Percentiles rank a stretch among this genome's conserved stretches.
phyloP scores from a whole-genome alignment of 1,284 basidiomycete genomes.

The Farysia itapuensis region DNA sequence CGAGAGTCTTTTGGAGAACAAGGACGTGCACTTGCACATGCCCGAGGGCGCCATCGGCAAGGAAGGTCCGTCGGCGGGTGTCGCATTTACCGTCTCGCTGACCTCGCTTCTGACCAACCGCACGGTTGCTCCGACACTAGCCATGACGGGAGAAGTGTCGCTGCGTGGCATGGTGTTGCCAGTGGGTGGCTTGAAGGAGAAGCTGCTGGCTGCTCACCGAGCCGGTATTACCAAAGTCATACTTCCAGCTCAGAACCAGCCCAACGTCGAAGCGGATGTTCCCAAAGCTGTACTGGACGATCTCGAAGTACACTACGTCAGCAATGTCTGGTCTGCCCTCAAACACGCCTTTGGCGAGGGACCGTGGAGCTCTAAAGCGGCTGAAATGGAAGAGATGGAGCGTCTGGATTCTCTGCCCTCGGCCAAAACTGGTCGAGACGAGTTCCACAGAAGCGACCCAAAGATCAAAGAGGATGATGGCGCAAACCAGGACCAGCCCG shows the following conservation, averaged over 20 bases:
- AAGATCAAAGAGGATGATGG: conserved; percentile 33
- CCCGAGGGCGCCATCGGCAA: conserved; percentile 84
- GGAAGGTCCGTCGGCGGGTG: conserved; percentile 94
- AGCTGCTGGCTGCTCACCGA: conserved; percentile 57
- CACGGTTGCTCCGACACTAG: conserved; percentile 48
- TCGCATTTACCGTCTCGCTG: conserved; percentile 85
- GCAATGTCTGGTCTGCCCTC: conserved; percentile 56
- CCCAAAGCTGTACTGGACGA: conserved; percentile 54
- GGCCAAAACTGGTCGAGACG: conserved; percentile 1
- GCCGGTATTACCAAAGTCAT: conserved; percentile 54
- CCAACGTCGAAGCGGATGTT: conserved; percentile 58
- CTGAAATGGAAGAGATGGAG: conserved; percentile 45
- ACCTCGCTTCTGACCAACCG: conserved; percentile 73
- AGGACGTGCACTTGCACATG: conserved; percentile 63
- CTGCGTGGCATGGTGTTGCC: conserved; percentile 58
- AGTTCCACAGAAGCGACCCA: too few species aligned
- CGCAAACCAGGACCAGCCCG: conserved; percentile 41
- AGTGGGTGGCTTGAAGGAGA: conserved; percentile 59
- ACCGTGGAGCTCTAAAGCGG: conserved; percentile 49
- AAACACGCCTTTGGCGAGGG: conserved; percentile 57
- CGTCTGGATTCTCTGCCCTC: conserved; percentile 13
- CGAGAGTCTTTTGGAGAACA: conserved; percentile 74
- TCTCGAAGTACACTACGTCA: conserved; percentile 57
- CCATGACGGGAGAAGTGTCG: conserved; percentile 59
- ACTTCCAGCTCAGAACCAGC: conserved; percentile 55